Conservation (phyloP, 2,329 filamentous ascomycete species). For the Aspergillus versicolor region DNA sequence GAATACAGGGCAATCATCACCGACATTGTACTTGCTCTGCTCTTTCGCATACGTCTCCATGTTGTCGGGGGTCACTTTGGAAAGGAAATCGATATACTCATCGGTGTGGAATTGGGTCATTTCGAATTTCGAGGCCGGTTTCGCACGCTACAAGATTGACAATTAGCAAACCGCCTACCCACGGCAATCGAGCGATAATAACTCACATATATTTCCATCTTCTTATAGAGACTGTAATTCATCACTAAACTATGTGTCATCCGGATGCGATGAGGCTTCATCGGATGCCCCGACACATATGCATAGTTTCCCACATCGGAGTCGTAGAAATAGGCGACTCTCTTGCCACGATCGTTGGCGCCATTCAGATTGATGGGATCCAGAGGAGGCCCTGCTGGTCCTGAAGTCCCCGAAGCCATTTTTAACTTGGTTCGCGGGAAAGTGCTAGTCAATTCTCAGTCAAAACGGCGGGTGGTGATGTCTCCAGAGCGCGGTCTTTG, state of each 20-base stretch:
- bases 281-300: conserved; percentile 74
- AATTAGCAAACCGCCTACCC: conserved; percentile 16
- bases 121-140: conserved; percentile 70
- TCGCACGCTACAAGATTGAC: conserved; percentile 61
- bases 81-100: conserved; percentile 71
- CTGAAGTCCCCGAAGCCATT: conserved; percentile 47
- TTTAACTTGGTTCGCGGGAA: conserved; percentile 16
- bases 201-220: conserved; percentile 69
- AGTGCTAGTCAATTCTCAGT: conserved; percentile 11
- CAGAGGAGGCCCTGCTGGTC: conserved; percentile 45
- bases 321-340: conserved; percentile 98
- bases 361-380: conserved; percentile 54
- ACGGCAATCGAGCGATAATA: background rate
- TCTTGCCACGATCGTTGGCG: conserved; percentile 62
- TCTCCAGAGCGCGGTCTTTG: conserved; percentile 16
- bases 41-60: conserved; percentile 93
- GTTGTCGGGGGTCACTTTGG: conserved; percentile 95
- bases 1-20: conserved; percentile 65
- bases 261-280: conserved; percentile 68
- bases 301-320: conserved; percentile 98
- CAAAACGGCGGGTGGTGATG: background rate
- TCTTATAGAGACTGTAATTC: conserved; percentile 72
- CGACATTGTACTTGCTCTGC: conserved; percentile 75
- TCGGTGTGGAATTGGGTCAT: conserved; percentile 74
- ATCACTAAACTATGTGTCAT: conserved; percentile 67